These are phyloP conservation scores for Patellaria atrata DNA, from an alignment of 495 filamentous ascomycete genomes.

Conservation along the genomic window DNA sequence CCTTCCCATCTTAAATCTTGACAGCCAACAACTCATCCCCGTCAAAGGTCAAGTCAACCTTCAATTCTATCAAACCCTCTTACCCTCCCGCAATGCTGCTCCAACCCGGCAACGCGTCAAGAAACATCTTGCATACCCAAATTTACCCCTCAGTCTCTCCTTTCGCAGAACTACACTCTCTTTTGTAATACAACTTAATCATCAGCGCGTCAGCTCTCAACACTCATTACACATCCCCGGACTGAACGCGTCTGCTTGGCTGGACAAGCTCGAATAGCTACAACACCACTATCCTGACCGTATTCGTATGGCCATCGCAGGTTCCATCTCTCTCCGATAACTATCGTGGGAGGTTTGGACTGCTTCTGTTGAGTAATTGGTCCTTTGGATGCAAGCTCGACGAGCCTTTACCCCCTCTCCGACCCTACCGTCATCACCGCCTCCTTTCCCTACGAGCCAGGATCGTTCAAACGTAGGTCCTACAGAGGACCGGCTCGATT, in stretches of 20 bases:
- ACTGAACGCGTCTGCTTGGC: slow-evolving; percentile 4
- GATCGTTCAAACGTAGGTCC: slow-evolving; percentile 10
- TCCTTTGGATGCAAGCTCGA: slow-evolving; percentile 24
- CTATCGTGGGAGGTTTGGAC: no score
- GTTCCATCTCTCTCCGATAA: slow-evolving; percentile 4
- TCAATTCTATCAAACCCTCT: no score
- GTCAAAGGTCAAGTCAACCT: no score
- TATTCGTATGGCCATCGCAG: slow-evolving; percentile 12
- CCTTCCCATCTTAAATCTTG: no score
- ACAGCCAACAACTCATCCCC: no score
- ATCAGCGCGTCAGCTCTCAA: slow-evolving; percentile 9
- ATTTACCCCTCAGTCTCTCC: slow-evolving; percentile 15
- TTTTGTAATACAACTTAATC: slow-evolving; percentile 22
- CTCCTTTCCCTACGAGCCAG: slow-evolving; percentile 10
- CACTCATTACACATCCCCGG: slow-evolving; percentile 3
- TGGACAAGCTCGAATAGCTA: slow-evolving; percentile 10
- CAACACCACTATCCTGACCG: no score
- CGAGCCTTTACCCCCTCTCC: slow-evolving; percentile 14
- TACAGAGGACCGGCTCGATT: slow-evolving; percentile 14
- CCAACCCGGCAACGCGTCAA: slow-evolving; percentile 1
- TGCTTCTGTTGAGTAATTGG: no score
- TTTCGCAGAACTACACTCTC: slow-evolving; percentile 13
- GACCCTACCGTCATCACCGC: slow-evolving; percentile 18
- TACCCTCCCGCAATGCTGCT: slow-evolving; percentile 3
- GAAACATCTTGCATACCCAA: slow-evolving; percentile 1